Conservation (phyloP, 2,329 filamentous ascomycete species). For the Capronia americana region DNA sequence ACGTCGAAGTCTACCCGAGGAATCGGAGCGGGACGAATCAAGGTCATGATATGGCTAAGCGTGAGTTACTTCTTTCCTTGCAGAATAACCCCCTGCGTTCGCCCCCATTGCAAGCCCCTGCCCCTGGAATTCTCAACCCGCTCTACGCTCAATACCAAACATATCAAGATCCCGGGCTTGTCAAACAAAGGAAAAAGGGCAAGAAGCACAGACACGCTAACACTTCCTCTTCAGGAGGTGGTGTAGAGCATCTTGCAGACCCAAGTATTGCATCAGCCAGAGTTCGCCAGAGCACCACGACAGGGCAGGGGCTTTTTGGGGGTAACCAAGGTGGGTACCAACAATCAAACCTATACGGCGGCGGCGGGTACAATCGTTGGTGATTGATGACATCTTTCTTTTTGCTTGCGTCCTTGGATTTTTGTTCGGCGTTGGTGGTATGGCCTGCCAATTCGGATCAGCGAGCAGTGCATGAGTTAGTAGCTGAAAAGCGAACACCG, state of each 20-base stretch:
- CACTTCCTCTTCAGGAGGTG: slow-evolving; percentile 99
- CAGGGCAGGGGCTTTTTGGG: slow-evolving; percentile 88
- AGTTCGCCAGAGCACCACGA: slow-evolving; percentile 87
- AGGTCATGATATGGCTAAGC: slow-evolving; percentile 86
- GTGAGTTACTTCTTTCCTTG: slow-evolving; percentile 97
- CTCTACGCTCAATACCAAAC: slow-evolving; percentile 80
- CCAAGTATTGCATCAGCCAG: slow-evolving; percentile 98
- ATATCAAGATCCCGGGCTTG: slow-evolving; percentile 84
- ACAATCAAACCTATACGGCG: slow-evolving; percentile 75
- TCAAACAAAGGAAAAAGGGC: slow-evolving; percentile 99
- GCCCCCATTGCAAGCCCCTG: slow-evolving; percentile 77
- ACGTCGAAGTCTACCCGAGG: slow-evolving; percentile 77
- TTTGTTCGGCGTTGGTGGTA: slow-evolving; percentile 42
- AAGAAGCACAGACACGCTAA: slow-evolving; percentile 99
- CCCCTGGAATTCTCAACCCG: slow-evolving; percentile 87
- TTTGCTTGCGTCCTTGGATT: slow-evolving; percentile 35
- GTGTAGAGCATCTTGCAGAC: slow-evolving; percentile 99
- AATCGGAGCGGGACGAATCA: slow-evolving; percentile 69
- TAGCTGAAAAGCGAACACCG: slow-evolving; percentile 38
- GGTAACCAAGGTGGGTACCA: slow-evolving; percentile 94
- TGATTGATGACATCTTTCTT: slow-evolving; percentile 51
- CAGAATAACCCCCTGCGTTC: slow-evolving; percentile 83
- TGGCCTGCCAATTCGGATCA: slow-evolving; percentile 33
- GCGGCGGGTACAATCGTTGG: slow-evolving; percentile 72
- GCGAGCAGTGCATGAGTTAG: slow-evolving; percentile 36